A percentile compares a stretch with the other conserved stretches of the same genome.
These are phyloP conservation scores for Sherardia arvensis DNA, from an alignment of 257 asterid species.

Conservation along the genomic window DNA sequence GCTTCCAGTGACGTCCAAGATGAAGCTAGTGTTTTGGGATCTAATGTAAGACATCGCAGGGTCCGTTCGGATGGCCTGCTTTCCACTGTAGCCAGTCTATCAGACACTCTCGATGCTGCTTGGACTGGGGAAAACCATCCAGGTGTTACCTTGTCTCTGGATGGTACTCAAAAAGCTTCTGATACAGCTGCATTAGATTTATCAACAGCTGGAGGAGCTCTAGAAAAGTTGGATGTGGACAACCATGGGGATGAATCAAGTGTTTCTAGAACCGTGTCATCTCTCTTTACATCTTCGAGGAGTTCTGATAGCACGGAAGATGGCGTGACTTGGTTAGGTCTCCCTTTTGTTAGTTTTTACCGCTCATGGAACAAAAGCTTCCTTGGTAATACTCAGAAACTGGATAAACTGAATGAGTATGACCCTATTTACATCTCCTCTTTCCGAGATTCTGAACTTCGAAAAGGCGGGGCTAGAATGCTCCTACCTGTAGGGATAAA, in stretches of 20 bases:
- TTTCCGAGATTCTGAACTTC: conserved; percentile 52
- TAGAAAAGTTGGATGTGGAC: conserved; percentile 41
- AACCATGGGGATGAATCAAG: conserved; percentile 35
- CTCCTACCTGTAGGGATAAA: conserved; percentile 63
- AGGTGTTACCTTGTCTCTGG: conserved; percentile 23
- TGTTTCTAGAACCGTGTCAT: conserved; percentile 25
- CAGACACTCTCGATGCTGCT: conserved; percentile 80
- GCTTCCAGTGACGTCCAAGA: conserved; percentile 23
- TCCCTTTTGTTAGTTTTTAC: conserved; percentile 65
- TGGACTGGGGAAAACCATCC: conserved; percentile 78
- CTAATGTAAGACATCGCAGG: conserved; percentile 33
- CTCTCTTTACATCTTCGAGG: conserved; percentile 34
- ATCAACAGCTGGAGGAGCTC: conserved; percentile 24
- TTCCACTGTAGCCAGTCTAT: conserved; percentile 45
- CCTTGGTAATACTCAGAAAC: conserved; percentile 41
- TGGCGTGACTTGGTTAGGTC: conserved; percentile 52
- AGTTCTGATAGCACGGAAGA: conserved; percentile 50
- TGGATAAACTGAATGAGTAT: conserved; percentile 50
- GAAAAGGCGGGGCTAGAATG: conserved; percentile 52
- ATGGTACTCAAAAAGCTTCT: conserved; percentile 18
- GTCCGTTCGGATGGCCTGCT: conserved; percentile 58
- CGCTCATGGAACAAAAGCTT: conserved; percentile 54
- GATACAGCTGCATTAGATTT: conserved; percentile 34
- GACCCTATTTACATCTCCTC: conserved; percentile 65
- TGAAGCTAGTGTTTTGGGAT: conserved; percentile 31